A percentile compares a stretch with the other conserved stretches of the same genome.
Conservation (phyloP, 2,329 filamentous ascomycete species). For the Phaeophleospora eucalypticola region DNA sequence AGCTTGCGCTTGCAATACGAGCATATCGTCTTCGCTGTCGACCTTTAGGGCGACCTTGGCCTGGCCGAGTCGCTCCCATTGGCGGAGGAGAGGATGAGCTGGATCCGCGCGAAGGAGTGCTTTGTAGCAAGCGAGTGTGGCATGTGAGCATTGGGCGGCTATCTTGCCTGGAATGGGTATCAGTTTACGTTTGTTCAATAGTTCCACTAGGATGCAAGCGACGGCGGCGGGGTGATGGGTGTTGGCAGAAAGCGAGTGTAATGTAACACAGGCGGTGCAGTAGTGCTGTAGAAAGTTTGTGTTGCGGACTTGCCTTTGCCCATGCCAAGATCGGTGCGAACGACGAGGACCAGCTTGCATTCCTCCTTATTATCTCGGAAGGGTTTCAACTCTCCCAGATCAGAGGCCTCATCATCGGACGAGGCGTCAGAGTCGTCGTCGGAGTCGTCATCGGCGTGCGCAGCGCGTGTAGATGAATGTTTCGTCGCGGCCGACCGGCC, state of each 20-base stretch:
- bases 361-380: conserved; percentile 63
- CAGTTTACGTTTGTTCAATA: not conserved
- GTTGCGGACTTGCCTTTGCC: conserved; percentile 68
- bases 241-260: too few relatives aligned
- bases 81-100: conserved; percentile 62
- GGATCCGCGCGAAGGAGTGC: conserved; percentile 56
- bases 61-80: conserved; percentile 75
- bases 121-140: conserved; percentile 98
- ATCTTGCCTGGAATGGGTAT: conserved; percentile 70
- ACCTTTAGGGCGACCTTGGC: conserved; percentile 72
- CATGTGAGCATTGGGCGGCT: conserved; percentile 89
- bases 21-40: conserved; percentile 74
- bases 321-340: conserved; percentile 94
- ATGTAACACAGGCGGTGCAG: not conserved
- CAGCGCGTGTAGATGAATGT: conserved; percentile 10
- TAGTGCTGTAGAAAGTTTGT: not conserved
- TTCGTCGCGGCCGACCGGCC: conserved; percentile 44
- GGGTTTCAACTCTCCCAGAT: conserved; percentile 43
- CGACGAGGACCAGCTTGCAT: conserved; percentile 90
- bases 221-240: too few relatives aligned
- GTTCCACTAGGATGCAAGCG: too few relatives aligned
- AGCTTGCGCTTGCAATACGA: conserved; percentile 75
- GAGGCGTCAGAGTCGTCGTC: conserved; percentile 33
- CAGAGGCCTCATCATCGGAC: conserved; percentile 32
- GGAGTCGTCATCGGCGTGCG: conserved; percentile 33